Evolutionary conservation across 2,329 filamentous ascomycete species (phyloP).

Genomic region (Fusarium sp.): DNA sequence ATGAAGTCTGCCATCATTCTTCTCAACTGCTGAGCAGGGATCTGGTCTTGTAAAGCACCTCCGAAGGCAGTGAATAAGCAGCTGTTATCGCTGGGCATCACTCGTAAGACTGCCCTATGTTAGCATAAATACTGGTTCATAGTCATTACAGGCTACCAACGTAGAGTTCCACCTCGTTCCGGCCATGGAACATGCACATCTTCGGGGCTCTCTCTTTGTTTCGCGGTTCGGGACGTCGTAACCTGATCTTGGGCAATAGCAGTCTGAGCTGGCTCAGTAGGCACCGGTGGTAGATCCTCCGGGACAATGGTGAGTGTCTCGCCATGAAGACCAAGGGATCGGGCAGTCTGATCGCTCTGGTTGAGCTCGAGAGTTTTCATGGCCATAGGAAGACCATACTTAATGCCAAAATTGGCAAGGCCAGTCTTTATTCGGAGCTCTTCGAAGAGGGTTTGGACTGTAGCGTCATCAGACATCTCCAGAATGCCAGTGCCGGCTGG

Average conservation of each 20-base stretch:
- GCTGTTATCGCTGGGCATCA: conserved; percentile 97
- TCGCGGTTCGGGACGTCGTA: conserved; percentile 7
- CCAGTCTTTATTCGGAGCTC: conserved; percentile 74
- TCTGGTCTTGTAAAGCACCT: conserved; percentile 75
- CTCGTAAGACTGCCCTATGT: conserved; percentile 75
- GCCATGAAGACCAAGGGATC: conserved; percentile 61
- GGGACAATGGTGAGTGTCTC: conserved; percentile 66
- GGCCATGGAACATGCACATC: conserved; percentile 62
- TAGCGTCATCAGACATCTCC: conserved; percentile 75
- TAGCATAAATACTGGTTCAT: conserved; percentile 1
- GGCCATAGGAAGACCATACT: conserved; percentile 80
- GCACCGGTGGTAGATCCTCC: conserved; percentile 48
- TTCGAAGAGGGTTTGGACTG: conserved; percentile 70
- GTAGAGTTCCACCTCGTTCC: conserved; percentile 63
- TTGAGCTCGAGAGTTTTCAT: conserved; percentile 75
- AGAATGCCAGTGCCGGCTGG: conserved; percentile 80
- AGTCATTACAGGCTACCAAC: conserved; percentile 50
- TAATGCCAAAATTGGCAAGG: conserved; percentile 77
- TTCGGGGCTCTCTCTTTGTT: conserved; percentile 41
- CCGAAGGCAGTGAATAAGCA: conserved; percentile 94
- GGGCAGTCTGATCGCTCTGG: conserved; percentile 61
- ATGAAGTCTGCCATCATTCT: conserved; percentile 84
- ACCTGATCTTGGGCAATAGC: conserved; percentile 9
- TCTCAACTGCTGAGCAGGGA: conserved; percentile 70
- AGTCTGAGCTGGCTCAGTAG: conserved; percentile 16